A percentile compares a stretch with the other conserved stretches of the same genome.
phyloP scores from a whole-genome alignment of 2,329 filamentous ascomycete species.

The Dactylonectria estremocensis region DNA sequence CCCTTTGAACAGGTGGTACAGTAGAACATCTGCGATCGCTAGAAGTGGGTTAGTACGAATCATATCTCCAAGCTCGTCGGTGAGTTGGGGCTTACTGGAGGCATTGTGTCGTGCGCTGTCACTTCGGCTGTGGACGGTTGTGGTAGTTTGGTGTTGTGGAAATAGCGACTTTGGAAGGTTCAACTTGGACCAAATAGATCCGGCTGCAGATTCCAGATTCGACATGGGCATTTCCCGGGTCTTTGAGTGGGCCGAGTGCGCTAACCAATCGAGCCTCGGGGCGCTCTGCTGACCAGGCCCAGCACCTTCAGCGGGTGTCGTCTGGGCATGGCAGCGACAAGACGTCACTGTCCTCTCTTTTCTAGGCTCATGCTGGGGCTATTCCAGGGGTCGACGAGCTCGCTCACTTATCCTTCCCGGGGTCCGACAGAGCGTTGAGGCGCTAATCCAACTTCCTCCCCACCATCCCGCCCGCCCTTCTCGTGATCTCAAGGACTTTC shows the following conservation, averaged over 20 bases:
- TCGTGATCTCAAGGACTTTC: slow-evolving; percentile 16
- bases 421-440: slow-evolving; percentile 40
- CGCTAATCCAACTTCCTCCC: slow-evolving; percentile 45
- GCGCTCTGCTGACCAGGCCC: slow-evolving; percentile 42
- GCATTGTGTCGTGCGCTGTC: slow-evolving; percentile 58
- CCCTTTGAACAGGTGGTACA: slow-evolving; percentile 93
- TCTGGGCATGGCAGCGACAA: slow-evolving; percentile 34
- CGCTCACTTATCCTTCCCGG: slow-evolving; percentile 32
- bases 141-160: neutral
- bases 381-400: slow-evolving; percentile 18
- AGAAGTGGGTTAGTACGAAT: slow-evolving; percentile 33
- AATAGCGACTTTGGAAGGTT: neutral
- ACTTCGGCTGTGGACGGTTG: neutral
- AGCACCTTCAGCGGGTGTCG: slow-evolving; percentile 9
- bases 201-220: slow-evolving; percentile 13
- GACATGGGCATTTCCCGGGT: neutral
- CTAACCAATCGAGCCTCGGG: slow-evolving; percentile 39
- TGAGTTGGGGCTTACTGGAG: slow-evolving; percentile 64
- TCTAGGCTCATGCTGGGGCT: slow-evolving; percentile 26
- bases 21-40: slow-evolving; percentile 79
- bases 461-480: slow-evolving; percentile 30
- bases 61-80: neutral
- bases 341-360: slow-evolving; percentile 42
- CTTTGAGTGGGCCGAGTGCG: neutral
- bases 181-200: neutral